Evolutionary conservation across 1,284 basidiomycete genomes (phyloP).

Genomic region (Heterobasidion annosum): DNA sequence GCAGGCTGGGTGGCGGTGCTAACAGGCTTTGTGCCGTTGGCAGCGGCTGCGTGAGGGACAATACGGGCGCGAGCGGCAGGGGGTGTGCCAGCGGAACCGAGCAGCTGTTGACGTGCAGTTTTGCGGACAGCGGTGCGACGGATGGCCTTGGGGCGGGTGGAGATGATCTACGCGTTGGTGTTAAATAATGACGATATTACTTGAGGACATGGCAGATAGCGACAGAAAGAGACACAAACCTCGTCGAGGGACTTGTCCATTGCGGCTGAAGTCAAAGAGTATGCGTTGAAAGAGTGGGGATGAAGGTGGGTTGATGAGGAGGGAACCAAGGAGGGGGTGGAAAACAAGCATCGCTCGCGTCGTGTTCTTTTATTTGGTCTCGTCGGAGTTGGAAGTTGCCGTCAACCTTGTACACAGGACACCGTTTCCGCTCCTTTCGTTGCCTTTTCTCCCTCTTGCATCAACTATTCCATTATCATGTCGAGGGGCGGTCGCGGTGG

Average conservation of each 20-base stretch:
- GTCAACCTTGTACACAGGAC: background rate
- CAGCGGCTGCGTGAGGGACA: slow-evolving; percentile 19
- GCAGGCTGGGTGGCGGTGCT: slow-evolving; percentile 28
- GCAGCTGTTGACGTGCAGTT: slow-evolving; percentile 38
- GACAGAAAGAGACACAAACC: slow-evolving; percentile 34
- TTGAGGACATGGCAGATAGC: slow-evolving; percentile 3
- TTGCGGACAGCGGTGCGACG: slow-evolving; percentile 43
- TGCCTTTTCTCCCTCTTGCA: background rate
- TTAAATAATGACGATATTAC: background rate
- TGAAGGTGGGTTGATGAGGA: slow-evolving; percentile 3
- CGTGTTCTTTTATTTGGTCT: slow-evolving; percentile 5
- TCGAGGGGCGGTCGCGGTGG: slow-evolving; percentile 46
- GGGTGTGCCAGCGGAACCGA: slow-evolving; percentile 37
- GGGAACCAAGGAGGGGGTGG: background rate
- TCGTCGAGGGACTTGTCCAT: slow-evolving; percentile 92
- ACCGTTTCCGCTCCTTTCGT: background rate
- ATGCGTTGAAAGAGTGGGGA: background rate
- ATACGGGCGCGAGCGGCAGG: slow-evolving; percentile 43
- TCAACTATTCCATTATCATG: slow-evolving; percentile 28
- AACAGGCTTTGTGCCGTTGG: slow-evolving; percentile 12
- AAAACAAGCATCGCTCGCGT: background rate
- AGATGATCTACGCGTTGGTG: slow-evolving; percentile 54
- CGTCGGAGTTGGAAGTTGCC: slow-evolving; percentile 9
- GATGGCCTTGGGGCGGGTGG: slow-evolving; percentile 38
- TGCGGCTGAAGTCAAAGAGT: background rate